These are phyloP conservation scores for Microsporum audouinii DNA, from an alignment of 2,329 filamentous ascomycete genomes.

Conservation along the genomic window DNA sequence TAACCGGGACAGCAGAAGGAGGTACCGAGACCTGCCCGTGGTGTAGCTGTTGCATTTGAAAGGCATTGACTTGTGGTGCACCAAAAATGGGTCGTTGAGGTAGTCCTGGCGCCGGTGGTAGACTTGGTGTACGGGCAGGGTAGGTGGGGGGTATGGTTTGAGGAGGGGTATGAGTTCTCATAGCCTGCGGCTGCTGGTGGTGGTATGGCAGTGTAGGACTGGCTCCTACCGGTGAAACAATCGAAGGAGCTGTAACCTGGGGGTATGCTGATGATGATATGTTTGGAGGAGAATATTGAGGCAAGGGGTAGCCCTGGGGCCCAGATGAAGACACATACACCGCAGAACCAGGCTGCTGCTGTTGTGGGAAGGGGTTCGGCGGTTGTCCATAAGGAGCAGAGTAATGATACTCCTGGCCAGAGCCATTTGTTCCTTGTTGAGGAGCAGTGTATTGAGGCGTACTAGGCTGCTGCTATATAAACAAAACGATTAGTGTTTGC, in stretches of 20 bases:
- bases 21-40: conserved; percentile 36
- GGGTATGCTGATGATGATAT: conserved; percentile 25
- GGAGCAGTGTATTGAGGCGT: conserved; percentile 32
- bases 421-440: conserved; percentile 39
- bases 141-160: conserved; percentile 29
- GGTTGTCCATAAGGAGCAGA: conserved; percentile 34
- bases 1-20: conserved; percentile 17
- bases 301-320: conserved; percentile 22
- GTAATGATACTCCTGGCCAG: conserved; percentile 29
- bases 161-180: conserved; percentile 35
- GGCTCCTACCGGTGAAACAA: conserved; percentile 26
- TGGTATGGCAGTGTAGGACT: conserved; percentile 29
- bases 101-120: conserved; percentile 46
- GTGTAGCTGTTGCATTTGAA: conserved; percentile 48
- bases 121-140: conserved; percentile 38
- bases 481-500: neutral
- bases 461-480: conserved; percentile 24
- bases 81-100: conserved; percentile 51
- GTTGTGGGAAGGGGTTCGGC: conserved; percentile 20
- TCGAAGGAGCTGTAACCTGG: conserved; percentile 19
- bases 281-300: conserved; percentile 24
- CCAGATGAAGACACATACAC: conserved; percentile 29
- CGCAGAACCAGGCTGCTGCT: conserved; percentile 18
- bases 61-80: conserved; percentile 42
- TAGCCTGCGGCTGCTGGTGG: conserved; percentile 33